Evolutionary conservation across 2,329 filamentous ascomycete genomes (phyloP).

Genomic region (Penicillium sp.): DNA sequence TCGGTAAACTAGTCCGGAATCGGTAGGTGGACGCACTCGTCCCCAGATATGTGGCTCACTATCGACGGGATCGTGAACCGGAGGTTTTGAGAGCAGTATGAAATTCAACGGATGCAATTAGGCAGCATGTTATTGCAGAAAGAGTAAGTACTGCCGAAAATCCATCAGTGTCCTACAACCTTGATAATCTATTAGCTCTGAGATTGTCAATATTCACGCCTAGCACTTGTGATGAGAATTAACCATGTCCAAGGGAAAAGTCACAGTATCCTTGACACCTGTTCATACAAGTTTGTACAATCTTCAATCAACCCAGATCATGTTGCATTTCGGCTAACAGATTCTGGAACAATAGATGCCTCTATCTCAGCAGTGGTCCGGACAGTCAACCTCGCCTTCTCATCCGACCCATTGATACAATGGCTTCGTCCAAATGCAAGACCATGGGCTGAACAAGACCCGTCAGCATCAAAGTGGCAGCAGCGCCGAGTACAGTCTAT

Average conservation of each 20-base stretch:
- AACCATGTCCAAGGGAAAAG: neutral
- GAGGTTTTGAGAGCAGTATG: neutral
- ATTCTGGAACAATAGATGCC: constrained; percentile 6
- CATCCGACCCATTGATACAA: constrained; percentile 25
- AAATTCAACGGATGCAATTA: neutral
- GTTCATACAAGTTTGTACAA: neutral
- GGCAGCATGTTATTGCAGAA: neutral
- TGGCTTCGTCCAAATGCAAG: constrained; percentile 24
- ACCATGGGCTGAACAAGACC: constrained; percentile 11
- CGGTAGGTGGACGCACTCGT: neutral
- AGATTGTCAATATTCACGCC: neutral
- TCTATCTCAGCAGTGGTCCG: constrained; percentile 14
- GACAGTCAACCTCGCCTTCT: constrained; percentile 24
- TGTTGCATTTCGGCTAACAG: neutral
- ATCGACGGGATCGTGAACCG: neutral
- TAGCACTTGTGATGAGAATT: neutral
- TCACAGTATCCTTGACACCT: neutral
- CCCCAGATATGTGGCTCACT: neutral
- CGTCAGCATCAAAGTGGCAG: constrained; percentile 19
- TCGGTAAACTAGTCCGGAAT: neutral
- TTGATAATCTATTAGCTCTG: neutral
- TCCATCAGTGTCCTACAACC: neutral
- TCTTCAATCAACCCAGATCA: neutral
- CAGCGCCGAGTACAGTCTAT: constrained; percentile 23
- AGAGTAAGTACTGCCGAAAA: neutral